These are phyloP conservation scores for Trichoderma reesei DNA, from an alignment of 495 filamentous ascomycete genomes.

Conservation along the genomic window DNA sequence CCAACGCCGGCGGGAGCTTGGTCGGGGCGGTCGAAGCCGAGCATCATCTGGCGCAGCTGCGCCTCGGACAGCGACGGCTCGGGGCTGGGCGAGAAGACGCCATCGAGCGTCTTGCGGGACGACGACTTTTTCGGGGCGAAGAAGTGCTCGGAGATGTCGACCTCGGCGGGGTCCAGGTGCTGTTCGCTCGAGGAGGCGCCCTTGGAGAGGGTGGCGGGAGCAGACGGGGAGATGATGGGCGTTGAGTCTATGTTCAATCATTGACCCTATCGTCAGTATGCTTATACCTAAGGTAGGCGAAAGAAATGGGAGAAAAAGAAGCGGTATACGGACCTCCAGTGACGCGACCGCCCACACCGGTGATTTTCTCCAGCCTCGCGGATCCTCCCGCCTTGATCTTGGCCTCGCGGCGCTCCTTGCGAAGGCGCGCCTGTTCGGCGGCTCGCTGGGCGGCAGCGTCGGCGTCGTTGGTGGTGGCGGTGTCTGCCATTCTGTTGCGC, in stretches of 20 bases:
- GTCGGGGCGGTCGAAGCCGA: conserved; percentile 20
- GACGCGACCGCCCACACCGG: conserved; percentile 61
- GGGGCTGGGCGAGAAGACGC: conserved; percentile 17
- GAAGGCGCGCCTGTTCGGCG: conserved; percentile 67
- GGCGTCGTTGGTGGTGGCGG: conserved; percentile 18
- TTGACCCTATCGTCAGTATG: background rate
- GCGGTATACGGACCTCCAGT: conserved; percentile 28
- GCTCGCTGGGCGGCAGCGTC: conserved; percentile 51
- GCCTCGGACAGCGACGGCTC: conserved; percentile 25
- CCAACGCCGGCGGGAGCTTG: conserved; percentile 8
- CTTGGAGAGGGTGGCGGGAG: background rate
- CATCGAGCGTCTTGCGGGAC: conserved; percentile 17
- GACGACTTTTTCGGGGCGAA: conserved; percentile 37
- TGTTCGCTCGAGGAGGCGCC: conserved; percentile 1
- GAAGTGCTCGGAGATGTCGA: conserved; percentile 58
- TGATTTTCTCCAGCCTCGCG: conserved; percentile 75
- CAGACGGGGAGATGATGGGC: background rate
- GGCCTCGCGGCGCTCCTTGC: conserved; percentile 82
- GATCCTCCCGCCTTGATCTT: conserved; percentile 79
- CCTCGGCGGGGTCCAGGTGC: conserved; percentile 58
- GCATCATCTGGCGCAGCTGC: conserved; percentile 37
- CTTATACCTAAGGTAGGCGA: background rate
- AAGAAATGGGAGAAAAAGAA: background rate
- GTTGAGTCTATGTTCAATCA: background rate
- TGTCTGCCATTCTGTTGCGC: conserved; percentile 18